Evolutionary conservation across 2,329 filamentous ascomycete species (phyloP).

Genomic region (Aspergillus persii): DNA sequence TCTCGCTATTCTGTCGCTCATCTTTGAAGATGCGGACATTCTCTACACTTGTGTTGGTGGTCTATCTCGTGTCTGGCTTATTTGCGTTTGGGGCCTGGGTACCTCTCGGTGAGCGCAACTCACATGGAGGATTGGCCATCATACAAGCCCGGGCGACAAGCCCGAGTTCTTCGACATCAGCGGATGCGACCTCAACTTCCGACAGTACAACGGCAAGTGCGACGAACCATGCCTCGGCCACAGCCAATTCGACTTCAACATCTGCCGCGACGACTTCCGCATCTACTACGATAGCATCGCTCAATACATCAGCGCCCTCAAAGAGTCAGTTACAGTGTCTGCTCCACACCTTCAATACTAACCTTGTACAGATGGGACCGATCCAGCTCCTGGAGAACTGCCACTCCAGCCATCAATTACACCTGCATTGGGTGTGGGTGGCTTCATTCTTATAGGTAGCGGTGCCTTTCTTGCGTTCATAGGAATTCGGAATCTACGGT

Average conservation of each 20-base stretch:
- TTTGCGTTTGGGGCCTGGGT: constrained; percentile 13
- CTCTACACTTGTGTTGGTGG: constrained; percentile 9
- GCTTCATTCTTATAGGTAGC: constrained; percentile 69
- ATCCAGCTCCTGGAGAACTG: constrained; percentile 44
- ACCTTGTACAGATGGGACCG: constrained; percentile 15
- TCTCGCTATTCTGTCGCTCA: background rate
- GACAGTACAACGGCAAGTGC: constrained; percentile 6
- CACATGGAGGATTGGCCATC: constrained; percentile 1
- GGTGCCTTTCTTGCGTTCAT: constrained; percentile 72
- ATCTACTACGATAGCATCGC: constrained; percentile 24
- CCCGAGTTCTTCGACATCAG: constrained; percentile 12
- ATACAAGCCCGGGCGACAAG: constrained; percentile 11
- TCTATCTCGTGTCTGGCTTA: constrained; percentile 13
- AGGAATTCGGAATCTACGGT: constrained; percentile 77
- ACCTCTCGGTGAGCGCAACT: constrained; percentile 8
- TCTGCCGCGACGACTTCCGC: constrained; percentile 11
- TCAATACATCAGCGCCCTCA: constrained; percentile 20
- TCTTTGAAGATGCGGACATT: constrained; percentile 14
- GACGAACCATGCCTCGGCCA: constrained; percentile 12
- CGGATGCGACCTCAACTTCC: constrained; percentile 6
- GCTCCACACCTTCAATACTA: background rate
- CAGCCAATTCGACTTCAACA: constrained; percentile 10
- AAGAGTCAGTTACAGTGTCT: constrained; percentile 10
- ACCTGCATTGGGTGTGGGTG: constrained; percentile 76
- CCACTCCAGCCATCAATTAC: constrained; percentile 74